Percentiles rank a stretch among this genome's conserved stretches.
These are phyloP conservation scores for Haplographium delicatum DNA, from an alignment of 495 filamentous ascomycete species.

Conservation along the genomic window DNA sequence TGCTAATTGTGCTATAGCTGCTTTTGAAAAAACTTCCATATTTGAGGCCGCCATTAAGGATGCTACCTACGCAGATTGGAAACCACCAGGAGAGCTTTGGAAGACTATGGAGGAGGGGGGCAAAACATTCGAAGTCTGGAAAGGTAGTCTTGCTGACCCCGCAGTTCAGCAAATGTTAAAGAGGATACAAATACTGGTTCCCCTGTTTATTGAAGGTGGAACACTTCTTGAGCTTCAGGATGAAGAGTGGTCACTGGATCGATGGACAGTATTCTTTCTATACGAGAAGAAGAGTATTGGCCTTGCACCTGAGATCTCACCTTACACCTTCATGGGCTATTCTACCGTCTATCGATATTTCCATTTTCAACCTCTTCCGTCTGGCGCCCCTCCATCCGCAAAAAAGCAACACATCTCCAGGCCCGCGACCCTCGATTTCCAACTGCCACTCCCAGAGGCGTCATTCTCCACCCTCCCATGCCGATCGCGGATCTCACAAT, in stretches of 20 bases:
- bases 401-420: slow-evolving; percentile 35
- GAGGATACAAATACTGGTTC: slow-evolving; percentile 77
- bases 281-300: slow-evolving; percentile 59
- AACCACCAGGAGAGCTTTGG: slow-evolving; percentile 46
- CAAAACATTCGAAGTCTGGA: slow-evolving; percentile 47
- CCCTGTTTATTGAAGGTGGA: slow-evolving; percentile 89
- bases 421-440: slow-evolving; percentile 33
- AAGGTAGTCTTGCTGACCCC: slow-evolving; percentile 43
- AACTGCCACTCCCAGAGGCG: slow-evolving; percentile 38
- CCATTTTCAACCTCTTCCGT: slow-evolving; percentile 45
- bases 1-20: no score
- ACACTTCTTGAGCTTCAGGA: slow-evolving; percentile 67
- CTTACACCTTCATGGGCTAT: slow-evolving; percentile 79
- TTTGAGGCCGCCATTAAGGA: slow-evolving; percentile 55
- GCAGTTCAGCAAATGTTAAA: slow-evolving; percentile 59
- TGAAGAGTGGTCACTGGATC: slow-evolving; percentile 61
- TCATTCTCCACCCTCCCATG: slow-evolving; percentile 35
- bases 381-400: slow-evolving; percentile 18
- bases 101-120: slow-evolving; percentile 33
- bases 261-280: slow-evolving; percentile 84
- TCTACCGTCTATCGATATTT: slow-evolving; percentile 85
- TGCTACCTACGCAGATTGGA: slow-evolving; percentile 52
- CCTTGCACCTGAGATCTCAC: slow-evolving; percentile 3
- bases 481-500: slow-evolving; percentile 85
- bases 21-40: slow-evolving; percentile 53